Evolutionary conservation across 192 early-diverging fungal species (phyloP).

Genomic region (Coemansia sp.): DNA sequence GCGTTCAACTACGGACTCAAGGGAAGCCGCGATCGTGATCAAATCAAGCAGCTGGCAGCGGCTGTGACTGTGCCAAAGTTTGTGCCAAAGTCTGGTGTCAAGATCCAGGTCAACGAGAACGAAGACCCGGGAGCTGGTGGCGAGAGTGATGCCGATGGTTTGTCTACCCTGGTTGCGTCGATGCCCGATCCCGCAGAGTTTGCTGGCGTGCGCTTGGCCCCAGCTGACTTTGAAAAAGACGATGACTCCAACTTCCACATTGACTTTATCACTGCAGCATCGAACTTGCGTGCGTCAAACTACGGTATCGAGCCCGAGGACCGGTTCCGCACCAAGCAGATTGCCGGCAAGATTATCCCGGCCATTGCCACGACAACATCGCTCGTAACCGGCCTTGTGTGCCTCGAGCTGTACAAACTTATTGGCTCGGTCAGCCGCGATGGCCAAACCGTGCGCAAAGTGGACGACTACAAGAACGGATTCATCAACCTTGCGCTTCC

Average conservation of each 20-base stretch:
- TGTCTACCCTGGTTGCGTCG: constrained; percentile 66
- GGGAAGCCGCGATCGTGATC: constrained; percentile 72
- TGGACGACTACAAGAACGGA: constrained; percentile 99
- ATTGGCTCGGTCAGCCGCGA: constrained; percentile 20
- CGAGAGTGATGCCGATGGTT: constrained; percentile 31
- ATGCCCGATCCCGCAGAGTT: constrained; percentile 79
- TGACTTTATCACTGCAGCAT: constrained; percentile 97
- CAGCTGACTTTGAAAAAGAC: constrained; percentile 99
- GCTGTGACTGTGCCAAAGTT: constrained; percentile 78
- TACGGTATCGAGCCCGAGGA: constrained; percentile 74
- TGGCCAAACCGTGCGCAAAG: constrained; percentile 59
- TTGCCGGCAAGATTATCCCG: constrained; percentile 88
- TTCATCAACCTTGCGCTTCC: constrained; percentile 97
- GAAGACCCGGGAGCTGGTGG: constrained; percentile 59
- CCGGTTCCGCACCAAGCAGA: constrained; percentile 82
- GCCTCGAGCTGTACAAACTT: constrained; percentile 97
- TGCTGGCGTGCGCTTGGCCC: constrained; percentile 81
- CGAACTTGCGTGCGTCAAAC: constrained; percentile 89
- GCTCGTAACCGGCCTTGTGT: constrained; percentile 94
- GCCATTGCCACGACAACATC: constrained; percentile 96
- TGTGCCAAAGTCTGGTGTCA: constrained; percentile 86
- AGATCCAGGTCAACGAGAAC: constrained; percentile 93
- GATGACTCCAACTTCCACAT: constrained; percentile 99
- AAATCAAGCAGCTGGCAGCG: constrained; percentile 63
- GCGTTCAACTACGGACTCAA: constrained; percentile 96